Conservation (phyloP, 1,139 yeast genomes). For the Candida sp. region DNA sequence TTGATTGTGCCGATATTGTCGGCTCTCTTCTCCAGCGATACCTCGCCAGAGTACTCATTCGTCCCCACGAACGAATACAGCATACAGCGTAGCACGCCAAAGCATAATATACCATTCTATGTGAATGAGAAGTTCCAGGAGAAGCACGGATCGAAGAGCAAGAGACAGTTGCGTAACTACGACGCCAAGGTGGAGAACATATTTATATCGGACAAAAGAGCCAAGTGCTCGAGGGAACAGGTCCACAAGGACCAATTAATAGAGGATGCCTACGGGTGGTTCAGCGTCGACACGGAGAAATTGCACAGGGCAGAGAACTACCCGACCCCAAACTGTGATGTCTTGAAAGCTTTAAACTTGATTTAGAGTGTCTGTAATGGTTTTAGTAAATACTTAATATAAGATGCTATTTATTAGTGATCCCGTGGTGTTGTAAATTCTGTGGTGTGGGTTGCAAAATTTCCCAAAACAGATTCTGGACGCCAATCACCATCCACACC, state of each 20-base stretch:
- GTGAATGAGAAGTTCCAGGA: constrained; percentile 47
- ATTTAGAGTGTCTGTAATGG: constrained; percentile 19
- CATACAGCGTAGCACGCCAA: constrained; percentile 59
- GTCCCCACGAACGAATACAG: constrained; percentile 40
- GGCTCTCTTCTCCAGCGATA: constrained; percentile 41
- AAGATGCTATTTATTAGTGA: background rate
- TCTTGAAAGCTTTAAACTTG: constrained; percentile 46
- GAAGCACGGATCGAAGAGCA: constrained; percentile 18
- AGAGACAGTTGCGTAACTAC: constrained; percentile 51
- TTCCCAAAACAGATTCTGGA: background rate
- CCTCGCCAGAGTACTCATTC: constrained; percentile 57
- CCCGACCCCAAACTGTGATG: constrained; percentile 59
- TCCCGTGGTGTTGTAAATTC: too few relatives aligned
- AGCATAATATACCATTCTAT: constrained; percentile 65
- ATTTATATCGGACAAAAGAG: constrained; percentile 58
- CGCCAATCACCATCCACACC: background rate
- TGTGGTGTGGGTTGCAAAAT: background rate
- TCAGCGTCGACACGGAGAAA: constrained; percentile 66
- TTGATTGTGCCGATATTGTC: constrained; percentile 63
- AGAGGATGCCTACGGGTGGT: constrained; percentile 85
- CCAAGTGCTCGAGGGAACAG: constrained; percentile 67
- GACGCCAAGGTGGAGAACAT: constrained; percentile 69
- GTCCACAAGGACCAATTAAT: constrained; percentile 60
- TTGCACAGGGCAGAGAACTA: constrained; percentile 53
- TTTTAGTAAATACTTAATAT: background rate